These are phyloP conservation scores for Botrytis porri DNA, from an alignment of 2,329 filamentous ascomycete genomes.

Conservation along the genomic window DNA sequence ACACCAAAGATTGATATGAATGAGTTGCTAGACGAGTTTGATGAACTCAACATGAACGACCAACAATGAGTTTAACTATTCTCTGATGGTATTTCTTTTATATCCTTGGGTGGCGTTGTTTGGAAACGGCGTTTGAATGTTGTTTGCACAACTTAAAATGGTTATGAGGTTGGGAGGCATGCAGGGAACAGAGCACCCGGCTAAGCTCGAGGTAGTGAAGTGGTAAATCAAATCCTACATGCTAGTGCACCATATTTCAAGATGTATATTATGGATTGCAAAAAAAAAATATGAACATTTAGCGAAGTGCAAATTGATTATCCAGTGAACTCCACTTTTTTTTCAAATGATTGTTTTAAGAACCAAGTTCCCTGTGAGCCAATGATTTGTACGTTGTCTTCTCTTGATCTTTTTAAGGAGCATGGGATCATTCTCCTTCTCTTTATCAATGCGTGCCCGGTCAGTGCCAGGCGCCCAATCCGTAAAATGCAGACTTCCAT, in stretches of 20 bases:
- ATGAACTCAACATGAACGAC: constrained; percentile 68
- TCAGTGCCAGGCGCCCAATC: background rate
- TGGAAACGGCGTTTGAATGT: constrained; percentile 13
- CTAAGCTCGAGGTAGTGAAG: constrained; percentile 3
- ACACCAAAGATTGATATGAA: constrained; percentile 72
- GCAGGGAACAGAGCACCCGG: background rate
- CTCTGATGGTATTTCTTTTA: constrained; percentile 16
- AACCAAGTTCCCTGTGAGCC: background rate
- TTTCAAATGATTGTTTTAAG: background rate
- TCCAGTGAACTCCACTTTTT: background rate
- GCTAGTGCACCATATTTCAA: background rate
- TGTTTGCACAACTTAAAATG: constrained; percentile 12
- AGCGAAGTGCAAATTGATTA: background rate
- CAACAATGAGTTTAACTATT: constrained; percentile 19
- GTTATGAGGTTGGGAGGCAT: constrained; percentile 2
- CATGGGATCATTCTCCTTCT: background rate
- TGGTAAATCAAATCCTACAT: background rate
- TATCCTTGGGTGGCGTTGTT: constrained; percentile 19
- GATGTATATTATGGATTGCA: background rate
- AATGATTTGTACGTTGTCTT: background rate
- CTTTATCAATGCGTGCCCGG: background rate
- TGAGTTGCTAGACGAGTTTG: constrained; percentile 86
- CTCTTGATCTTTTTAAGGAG: background rate
- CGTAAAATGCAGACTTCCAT: background rate
- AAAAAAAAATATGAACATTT: background rate